phyloP scores from a whole-genome alignment of 257 asterid genomes.

The Primulina tabacum region DNA sequence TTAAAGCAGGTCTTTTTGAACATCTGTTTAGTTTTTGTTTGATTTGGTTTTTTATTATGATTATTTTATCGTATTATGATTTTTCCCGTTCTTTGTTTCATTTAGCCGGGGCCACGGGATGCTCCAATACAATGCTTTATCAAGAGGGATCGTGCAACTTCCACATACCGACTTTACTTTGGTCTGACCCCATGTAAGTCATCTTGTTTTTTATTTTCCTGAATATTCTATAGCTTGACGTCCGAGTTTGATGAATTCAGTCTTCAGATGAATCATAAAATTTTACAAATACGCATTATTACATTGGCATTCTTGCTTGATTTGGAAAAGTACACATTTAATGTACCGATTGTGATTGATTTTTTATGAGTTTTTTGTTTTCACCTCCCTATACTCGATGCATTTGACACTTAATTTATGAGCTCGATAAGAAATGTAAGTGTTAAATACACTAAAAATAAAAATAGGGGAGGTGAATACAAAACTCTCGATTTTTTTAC shows the following conservation, averaged over 20 bases:
- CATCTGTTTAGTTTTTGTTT: conserved; percentile 15
- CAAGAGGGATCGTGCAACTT: conserved; percentile 73
- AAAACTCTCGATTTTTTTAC: background rate
- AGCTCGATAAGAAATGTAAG: too few relatives aligned
- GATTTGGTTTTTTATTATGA: background rate
- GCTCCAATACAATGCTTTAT: conserved; percentile 89
- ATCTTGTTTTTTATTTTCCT: background rate
- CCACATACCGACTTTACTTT: conserved; percentile 67
- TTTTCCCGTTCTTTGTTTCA: background rate
- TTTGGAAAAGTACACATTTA: background rate
- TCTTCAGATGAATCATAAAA: too few relatives aligned
- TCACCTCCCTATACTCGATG: too few relatives aligned
- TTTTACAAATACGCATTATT: background rate
- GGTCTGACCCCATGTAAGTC: conserved; percentile 90
- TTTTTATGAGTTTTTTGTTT: too few relatives aligned
- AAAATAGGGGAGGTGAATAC: too few relatives aligned
- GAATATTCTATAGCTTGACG: background rate
- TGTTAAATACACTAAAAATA: too few relatives aligned
- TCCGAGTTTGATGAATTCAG: background rate
- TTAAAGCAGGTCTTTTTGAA: conserved; percentile 62
- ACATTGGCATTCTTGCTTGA: background rate
- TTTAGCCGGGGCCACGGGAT: conserved; percentile 92
- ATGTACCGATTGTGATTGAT: background rate
- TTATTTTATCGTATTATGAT: background rate
- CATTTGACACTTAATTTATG: too few relatives aligned